These are phyloP conservation scores for Halenospora varia DNA, from an alignment of 495 filamentous ascomycete genomes.

Conservation along the genomic window DNA sequence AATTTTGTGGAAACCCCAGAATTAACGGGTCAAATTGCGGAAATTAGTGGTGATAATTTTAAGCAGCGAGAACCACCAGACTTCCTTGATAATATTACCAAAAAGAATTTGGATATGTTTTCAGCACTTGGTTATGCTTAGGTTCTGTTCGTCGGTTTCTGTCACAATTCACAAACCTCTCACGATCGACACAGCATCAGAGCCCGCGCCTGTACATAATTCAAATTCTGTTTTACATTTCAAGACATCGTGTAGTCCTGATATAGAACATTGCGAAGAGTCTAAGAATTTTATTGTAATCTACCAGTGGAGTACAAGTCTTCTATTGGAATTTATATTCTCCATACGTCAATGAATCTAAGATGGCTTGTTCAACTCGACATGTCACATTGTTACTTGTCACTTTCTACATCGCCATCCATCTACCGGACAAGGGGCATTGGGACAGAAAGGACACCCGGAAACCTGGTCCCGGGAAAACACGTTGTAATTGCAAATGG, in stretches of 20 bases:
- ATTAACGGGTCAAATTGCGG: slow-evolving; percentile 43
- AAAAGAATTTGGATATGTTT: slow-evolving; percentile 36
- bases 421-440: background rate
- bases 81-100: slow-evolving; percentile 48
- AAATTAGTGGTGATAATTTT: slow-evolving; percentile 51
- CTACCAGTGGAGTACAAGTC: no score
- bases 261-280: no score
- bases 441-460: background rate
- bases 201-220: no score
- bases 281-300: no score
- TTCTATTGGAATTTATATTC: background rate
- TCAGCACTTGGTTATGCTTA: background rate
- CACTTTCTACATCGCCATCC: no score
- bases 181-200: no score
- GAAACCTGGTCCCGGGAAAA: background rate
- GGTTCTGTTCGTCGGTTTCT: background rate
- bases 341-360: background rate
- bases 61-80: slow-evolving; percentile 44
- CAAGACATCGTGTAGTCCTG: no score
- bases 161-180: background rate
- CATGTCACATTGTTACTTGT: background rate
- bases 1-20: slow-evolving; percentile 37
- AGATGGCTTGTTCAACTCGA: background rate
- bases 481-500: background rate
- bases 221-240: no score